Conservation (phyloP, 768 basidiomycete genomes). For the Terana coerulea region DNA sequence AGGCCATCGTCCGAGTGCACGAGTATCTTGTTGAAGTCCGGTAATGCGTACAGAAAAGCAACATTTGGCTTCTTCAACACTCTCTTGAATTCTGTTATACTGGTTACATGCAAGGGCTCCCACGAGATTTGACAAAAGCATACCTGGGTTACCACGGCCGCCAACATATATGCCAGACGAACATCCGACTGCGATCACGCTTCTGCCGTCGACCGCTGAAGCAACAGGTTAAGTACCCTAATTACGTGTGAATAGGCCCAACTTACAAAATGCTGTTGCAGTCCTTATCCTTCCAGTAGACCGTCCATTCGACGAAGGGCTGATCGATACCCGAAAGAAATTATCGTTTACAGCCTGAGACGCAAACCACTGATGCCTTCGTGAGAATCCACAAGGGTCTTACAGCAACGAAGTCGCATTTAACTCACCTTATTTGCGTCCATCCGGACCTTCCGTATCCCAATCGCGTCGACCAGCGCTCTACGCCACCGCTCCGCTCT, state of each 20-base stretch:
- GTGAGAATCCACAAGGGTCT: background rate
- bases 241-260: background rate
- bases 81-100: constrained; percentile 49
- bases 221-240: constrained; percentile 5
- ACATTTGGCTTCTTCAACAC: constrained; percentile 50
- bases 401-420: background rate
- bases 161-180: constrained; percentile 69
- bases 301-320: constrained; percentile 14
- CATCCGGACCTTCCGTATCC: constrained; percentile 56
- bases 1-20: constrained; percentile 58
- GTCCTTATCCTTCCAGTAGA: constrained; percentile 57
- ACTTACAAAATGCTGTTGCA: constrained; percentile 64
- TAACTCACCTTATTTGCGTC: constrained; percentile 68
- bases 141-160: constrained; percentile 46
- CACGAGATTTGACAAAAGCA: background rate
- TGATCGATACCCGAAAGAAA: constrained; percentile 46
- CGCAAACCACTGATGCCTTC: constrained; percentile 56
- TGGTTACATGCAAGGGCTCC: constrained; percentile 4
- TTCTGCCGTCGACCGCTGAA: constrained; percentile 47
- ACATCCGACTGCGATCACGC: constrained; percentile 63
- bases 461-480: constrained; percentile 58
- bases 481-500: constrained; percentile 61
- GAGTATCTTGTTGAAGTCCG: constrained; percentile 61
- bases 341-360: constrained; percentile 54
- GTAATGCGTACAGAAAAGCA: constrained; percentile 54